Base-by-base conservation (phyloP, 2,329 filamentous ascomycete species). In the Ceratocystis diversiconidia region DNA sequence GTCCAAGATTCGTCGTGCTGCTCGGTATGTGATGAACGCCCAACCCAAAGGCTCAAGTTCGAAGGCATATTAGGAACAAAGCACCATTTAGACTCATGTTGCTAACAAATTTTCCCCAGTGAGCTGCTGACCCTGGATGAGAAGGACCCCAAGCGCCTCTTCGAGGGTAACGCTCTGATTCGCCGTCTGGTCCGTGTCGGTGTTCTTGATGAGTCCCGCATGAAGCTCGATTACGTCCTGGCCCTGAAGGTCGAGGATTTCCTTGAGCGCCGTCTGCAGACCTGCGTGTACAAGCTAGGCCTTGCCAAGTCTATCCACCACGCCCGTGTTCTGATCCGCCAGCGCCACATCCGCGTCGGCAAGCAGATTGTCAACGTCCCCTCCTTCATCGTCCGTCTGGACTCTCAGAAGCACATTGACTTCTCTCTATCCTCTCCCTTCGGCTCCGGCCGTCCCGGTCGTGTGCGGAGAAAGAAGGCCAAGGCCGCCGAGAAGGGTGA, bases 141-240 rank as follows among this genome's bases (percentile, higher is more conserved):
- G 85, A 99, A 99, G 85, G 94, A 99, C 83, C 94, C 94, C 79
- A 97, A 97, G 88, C 92, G 94, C 82, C 92, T 99, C 73, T 99
- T 99, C 85, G 94, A 99, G 86, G 94, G 94, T 82, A 99, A 99
- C 81, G 94, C 94, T 79, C 87, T 99, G 79, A 99, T 99, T 88
- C 94, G 94, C 79, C 94, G 94, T 89, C 91, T 99, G 73, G 94
- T 99, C 73, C 94, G 94, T 79, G 92, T 97, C 78, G 94, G 94
- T 90, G 94, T 99, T 76, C 90, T 99, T 76, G 94, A 99, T 79
- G 94, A 99, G 85, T 92, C 92, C 79, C 94, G 94, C 86, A 99
- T 99, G 94, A 99, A 96, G 89, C 94, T 99, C 85, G 94, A 99
- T 96, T 96, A 99, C 88, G 94, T 99, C 78, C 84, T 99, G 78